Evolutionary conservation across 2,329 filamentous ascomycete genomes (phyloP), one percentile per base, ranked within the genome.

Genomic region (Cladophialophora chaetospira): DNA sequence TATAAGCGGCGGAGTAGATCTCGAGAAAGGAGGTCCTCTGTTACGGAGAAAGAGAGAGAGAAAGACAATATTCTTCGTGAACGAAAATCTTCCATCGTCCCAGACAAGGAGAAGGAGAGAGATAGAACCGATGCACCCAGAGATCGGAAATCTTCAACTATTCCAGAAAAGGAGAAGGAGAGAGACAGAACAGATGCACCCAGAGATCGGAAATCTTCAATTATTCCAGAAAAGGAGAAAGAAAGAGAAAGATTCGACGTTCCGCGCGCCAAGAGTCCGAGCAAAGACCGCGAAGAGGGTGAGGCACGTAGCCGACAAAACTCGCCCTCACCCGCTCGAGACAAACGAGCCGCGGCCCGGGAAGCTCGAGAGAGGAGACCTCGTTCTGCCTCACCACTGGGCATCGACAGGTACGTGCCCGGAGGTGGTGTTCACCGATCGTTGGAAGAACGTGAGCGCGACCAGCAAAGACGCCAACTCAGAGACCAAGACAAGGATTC

Each of bases 341-440:
- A 52, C 42, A 62, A 49, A 48, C 59, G 48, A 44, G 15, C 29
- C 13, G 29, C 23, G 31, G 58, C 31, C 17, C n/a, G 36, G 17
- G 36, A 40, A 31, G 54, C n/a, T 42, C 58, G 40, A 53, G 60
- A 62, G 21, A 57, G 66, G 49, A 68, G 72, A 51, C 64, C 68
- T 43, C 61, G 65, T 4, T 67, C 65, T 21, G 65, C 65, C 19
- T 65, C 63, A 3, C 65, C 65, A 15, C 26, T 63, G 5, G 72
- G 74, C 25, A 74, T 77, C 60, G 75, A 78, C 62, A 71, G 76
- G 21, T 78, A 78, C 59, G 71, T 77, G 19, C 76, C 76, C 42
- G 70, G 67, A 13, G 71, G 69, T 17, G 69, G 67, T 45, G 35
- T 59, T 26, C 65, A 67, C 53, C 61, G 65, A 25, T 54, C 55